A percentile compares a stretch with the other conserved stretches of the same genome.
Conservation (phyloP, 805 yeast genomes). For the Candida ovalis region DNA sequence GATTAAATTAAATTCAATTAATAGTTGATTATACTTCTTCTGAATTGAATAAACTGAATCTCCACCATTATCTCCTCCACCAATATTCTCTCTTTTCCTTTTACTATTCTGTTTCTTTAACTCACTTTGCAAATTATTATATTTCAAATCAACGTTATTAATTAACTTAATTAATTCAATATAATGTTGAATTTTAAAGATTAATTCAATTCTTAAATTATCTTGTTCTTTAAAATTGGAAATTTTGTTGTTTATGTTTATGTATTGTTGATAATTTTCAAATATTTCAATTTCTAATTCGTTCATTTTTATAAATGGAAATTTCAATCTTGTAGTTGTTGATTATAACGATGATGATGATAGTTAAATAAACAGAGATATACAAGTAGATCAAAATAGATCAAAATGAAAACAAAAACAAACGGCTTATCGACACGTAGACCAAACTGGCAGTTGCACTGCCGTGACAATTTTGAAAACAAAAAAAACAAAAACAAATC, state of each 20-base stretch:
- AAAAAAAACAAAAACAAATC: too few species aligned
- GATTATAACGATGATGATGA: too few species aligned
- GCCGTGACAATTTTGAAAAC: too few species aligned
- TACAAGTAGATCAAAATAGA: too few species aligned
- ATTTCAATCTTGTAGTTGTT: too few species aligned
- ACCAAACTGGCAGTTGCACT: too few species aligned
- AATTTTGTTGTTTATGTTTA: neutral
- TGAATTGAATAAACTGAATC: neutral
- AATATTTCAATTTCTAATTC: conserved; percentile 1
- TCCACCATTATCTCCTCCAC: too few species aligned
- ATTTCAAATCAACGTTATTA: conserved; percentile 8
- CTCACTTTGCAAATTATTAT: conserved; percentile 4
- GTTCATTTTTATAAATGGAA: neutral
- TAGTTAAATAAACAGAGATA: too few species aligned
- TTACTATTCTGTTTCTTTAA: conserved; percentile 1
- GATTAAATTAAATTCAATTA: conserved; percentile 10
- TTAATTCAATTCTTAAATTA: conserved; percentile 8
- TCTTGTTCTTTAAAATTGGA: conserved; percentile 6
- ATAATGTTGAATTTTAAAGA: conserved; percentile 9
- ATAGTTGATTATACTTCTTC: conserved; percentile 12
- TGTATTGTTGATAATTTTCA: conserved; percentile 3
- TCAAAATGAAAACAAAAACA: too few species aligned
- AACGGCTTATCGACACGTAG: too few species aligned
- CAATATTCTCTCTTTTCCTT: neutral
- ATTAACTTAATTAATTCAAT: conserved; percentile 6